Base-by-base conservation (phyloP, 768 basidiomycete genomes). In the Termitomyces sp. region DNA sequence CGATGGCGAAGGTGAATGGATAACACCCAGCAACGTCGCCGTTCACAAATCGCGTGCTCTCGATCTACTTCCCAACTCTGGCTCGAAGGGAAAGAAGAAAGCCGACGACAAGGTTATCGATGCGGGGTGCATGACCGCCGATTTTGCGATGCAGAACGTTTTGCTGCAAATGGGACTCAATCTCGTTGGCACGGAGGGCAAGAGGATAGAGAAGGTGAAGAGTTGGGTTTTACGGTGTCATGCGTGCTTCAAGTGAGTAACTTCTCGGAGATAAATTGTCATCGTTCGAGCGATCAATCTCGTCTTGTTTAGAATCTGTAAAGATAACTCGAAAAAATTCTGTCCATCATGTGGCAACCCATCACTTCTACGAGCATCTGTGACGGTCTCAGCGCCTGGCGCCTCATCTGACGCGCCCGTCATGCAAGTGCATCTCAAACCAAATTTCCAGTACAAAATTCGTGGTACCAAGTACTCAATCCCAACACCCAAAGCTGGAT, bases 141-240 rank as follows among this genome's bases (percentile, higher is more conserved):
- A 99, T 82, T 98, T 95, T 71, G 97, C 97, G 18, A 97, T 99
- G 87, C 97, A 99, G 74, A 99, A 99, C 67, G 93, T 98, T 22
- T 74, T 96, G 62, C 73, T 99, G 51, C 95, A 97, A 71, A 95
- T 98, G 91, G 91, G 91, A 0, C 74, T 99, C 61, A 90, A 88
- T 60, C 79, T 98, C 30, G 87, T 99, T 12, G 88, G 94, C 9
- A 82, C 91, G 7, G 93, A 95, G 61, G 97, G 97, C 5, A 95
- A 89, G 75, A 80, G 85, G 64, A 96, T 99, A 58, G 83, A 89
- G 62, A 90, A 85, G 65, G 87, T 98, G 27, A 94, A 95, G 73
- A 98, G 86, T 58, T 98, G 94, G 93, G 93, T 98, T 1, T 74
- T 98, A 67, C 76, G 97, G 56, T 99, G 97, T 71, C 97, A 99